phyloP scores from a whole-genome alignment of 2,329 filamentous ascomycete genomes.

The Exophiala spinifera region DNA sequence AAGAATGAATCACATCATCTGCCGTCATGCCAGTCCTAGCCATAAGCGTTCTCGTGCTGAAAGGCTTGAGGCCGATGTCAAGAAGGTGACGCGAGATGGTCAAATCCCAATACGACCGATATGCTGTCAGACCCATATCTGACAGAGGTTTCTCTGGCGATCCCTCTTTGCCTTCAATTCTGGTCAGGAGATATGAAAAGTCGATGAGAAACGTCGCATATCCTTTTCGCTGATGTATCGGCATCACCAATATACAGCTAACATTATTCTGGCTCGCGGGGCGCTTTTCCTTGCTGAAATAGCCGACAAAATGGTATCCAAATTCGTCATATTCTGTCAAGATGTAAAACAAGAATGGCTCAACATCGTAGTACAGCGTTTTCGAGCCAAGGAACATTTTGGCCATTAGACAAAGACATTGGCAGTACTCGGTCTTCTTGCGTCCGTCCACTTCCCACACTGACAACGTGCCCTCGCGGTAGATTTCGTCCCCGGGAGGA shows the following conservation, averaged over 20 bases:
- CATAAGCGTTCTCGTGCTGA: constrained; percentile 52
- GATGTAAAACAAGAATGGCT: constrained; percentile 97
- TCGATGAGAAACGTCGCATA: constrained; percentile 97
- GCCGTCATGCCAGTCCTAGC: constrained; percentile 89
- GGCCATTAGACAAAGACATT: constrained; percentile 87
- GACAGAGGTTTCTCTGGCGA: constrained; percentile 96
- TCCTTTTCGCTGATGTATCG: constrained; percentile 94
- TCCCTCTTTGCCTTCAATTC: constrained; percentile 88
- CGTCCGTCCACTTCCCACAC: constrained; percentile 98
- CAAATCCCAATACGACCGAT: constrained; percentile 94
- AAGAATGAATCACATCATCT: constrained; percentile 90
- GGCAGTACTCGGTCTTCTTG: constrained; percentile 91
- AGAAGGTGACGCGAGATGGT: constrained; percentile 82
- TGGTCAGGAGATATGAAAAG: constrained; percentile 93
- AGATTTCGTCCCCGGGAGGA: constrained; percentile 96
- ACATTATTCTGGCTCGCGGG: constrained; percentile 95
- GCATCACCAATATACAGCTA: constrained; percentile 91
- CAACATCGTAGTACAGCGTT: constrained; percentile 98
- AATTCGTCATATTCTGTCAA: constrained; percentile 88
- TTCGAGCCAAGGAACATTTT: constrained; percentile 98
- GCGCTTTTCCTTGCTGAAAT: constrained; percentile 98
- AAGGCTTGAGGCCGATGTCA: constrained; percentile 50
- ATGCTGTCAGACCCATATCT: constrained; percentile 96
- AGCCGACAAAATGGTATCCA: constrained; percentile 95
- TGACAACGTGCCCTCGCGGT: constrained; percentile 86